Base-by-base conservation (phyloP, 129 eudicot species). In the Artemisia argyi region DNA sequence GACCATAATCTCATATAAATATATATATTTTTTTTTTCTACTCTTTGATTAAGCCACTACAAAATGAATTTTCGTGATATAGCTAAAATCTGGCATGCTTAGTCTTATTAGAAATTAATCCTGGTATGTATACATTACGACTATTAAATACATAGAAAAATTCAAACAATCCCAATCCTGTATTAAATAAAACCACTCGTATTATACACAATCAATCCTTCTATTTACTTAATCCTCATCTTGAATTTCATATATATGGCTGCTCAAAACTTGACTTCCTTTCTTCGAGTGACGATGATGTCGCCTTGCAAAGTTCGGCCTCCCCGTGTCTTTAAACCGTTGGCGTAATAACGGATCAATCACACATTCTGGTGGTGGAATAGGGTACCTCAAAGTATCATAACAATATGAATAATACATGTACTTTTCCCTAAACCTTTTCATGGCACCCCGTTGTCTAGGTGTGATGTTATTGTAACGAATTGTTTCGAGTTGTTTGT, bases 371-470 rank as follows among this genome's bases (percentile, higher is more conserved):
- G 98, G 88, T 14, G 78, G 86, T 0, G 98, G 85, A 18, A 75
- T 32, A 0, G 85, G 58, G 74, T 94, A 94, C 71, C 98, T 77
- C 46, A 81, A 51, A 15, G 73, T 80, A 73, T 94, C 98, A 7
- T 90, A 90, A 32, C 98, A 94, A 20, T 90, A 94, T 7, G 98
- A 94, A 55, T 94, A 94, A 57, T 94, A 88, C 92, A 90, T 90
- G 73, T 87, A 83, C 2, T 73, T 88, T 52, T 72, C 81, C 51
- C 97, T 80, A 63, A 85, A 94, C 61, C 67, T 85, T 61, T 69
- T 86, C 98, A 94, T 94, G 5, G 86, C 78, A 53, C 19, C 10
- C 11, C 69, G 65, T 68, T 91, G 97, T 47, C 61, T 73, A 17
- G 88, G 80, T 42, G 85, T 82, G n/a, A 84, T 67, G 28, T 10